phyloP scores from a whole-genome alignment of 164 flowering plant genomes.

The Malania oleifera region DNA sequence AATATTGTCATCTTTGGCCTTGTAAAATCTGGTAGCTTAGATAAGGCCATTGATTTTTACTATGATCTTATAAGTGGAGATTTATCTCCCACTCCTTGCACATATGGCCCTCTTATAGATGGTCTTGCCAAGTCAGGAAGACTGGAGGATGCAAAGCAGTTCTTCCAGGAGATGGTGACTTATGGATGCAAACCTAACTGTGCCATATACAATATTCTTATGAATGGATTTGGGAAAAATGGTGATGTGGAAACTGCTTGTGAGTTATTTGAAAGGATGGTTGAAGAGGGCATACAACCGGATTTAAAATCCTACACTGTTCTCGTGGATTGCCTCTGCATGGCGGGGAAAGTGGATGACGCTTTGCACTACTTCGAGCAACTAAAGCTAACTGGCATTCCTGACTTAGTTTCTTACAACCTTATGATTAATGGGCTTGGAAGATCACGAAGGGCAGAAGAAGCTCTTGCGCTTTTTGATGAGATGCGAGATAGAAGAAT shows the following conservation, averaged over 20 bases:
- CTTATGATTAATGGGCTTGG: slow-evolving; percentile 84
- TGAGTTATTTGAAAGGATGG: slow-evolving; percentile 63
- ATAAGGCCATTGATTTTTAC: slow-evolving; percentile 63
- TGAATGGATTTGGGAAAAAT: slow-evolving; percentile 77
- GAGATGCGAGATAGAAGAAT: slow-evolving; percentile 68
- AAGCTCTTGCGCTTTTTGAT: slow-evolving; percentile 61
- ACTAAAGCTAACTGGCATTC: slow-evolving; percentile 56
- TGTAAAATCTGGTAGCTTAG: slow-evolving; percentile 49
- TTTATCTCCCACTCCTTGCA: slow-evolving; percentile 77
- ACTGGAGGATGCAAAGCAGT: slow-evolving; percentile 63
- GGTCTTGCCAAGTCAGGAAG: slow-evolving; percentile 72
- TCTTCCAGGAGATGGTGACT: slow-evolving; percentile 74
- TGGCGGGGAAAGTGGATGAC: slow-evolving; percentile 60
- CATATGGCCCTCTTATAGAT: slow-evolving; percentile 91
- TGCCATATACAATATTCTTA: slow-evolving; percentile 80
- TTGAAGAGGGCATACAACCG: slow-evolving; percentile 67
- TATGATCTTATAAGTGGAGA: slow-evolving; percentile 73
- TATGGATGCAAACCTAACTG: slow-evolving; percentile 83
- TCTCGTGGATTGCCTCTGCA: slow-evolving; percentile 72
- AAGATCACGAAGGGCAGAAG: slow-evolving; percentile 48
- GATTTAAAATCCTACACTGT: slow-evolving; percentile 82
- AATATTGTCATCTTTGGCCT: slow-evolving; percentile 76
- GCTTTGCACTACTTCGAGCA: slow-evolving; percentile 72
- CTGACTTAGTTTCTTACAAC: slow-evolving; percentile 71
- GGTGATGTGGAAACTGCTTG: slow-evolving; percentile 65